A percentile compares a stretch with the other conserved stretches of the same genome.
Evolutionary conservation across 371 early-diverging fungal genomes (phyloP).

Genomic region (Mortierella sp.): DNA sequence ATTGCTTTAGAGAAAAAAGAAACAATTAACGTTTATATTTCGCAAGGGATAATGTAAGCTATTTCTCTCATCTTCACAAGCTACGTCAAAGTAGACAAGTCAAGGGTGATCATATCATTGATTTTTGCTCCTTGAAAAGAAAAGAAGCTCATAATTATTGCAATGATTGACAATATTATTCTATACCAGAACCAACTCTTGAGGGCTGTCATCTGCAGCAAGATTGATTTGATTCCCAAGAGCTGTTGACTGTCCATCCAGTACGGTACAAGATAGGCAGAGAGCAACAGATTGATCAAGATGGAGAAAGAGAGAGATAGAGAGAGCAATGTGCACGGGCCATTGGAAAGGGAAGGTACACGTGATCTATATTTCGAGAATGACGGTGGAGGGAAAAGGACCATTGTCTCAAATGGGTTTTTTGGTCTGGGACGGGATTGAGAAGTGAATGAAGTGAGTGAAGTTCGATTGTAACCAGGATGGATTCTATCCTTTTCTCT

Average conservation of each 20-base stretch:
- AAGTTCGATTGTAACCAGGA: not conserved
- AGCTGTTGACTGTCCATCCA: not conserved
- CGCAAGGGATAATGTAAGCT: too few species aligned
- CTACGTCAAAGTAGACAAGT: too few species aligned
- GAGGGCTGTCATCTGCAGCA: not conserved
- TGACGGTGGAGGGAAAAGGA: not conserved
- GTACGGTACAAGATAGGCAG: not conserved
- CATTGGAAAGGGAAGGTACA: not conserved
- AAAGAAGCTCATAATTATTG: not conserved
- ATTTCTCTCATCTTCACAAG: too few species aligned
- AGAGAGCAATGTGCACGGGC: not conserved
- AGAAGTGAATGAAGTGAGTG: too few species aligned
- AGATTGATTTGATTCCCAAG: too few species aligned
- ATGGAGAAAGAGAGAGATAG: not conserved
- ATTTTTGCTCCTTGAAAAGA: too few species aligned
- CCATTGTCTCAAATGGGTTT: not conserved
- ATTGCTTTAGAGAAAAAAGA: too few species aligned
- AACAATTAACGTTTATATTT: too few species aligned
- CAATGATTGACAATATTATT: not conserved
- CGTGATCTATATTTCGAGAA: not conserved
- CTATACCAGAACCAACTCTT: not conserved
- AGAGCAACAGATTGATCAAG: too few species aligned
- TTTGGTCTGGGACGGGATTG: not conserved
- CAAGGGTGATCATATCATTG: too few species aligned
- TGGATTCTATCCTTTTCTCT: conserved; percentile 5